A percentile compares a stretch with the other conserved stretches of the same genome.
phyloP scores from a whole-genome alignment of 2,329 filamentous ascomycete species.

The Ophiostoma himal-ulmi region DNA sequence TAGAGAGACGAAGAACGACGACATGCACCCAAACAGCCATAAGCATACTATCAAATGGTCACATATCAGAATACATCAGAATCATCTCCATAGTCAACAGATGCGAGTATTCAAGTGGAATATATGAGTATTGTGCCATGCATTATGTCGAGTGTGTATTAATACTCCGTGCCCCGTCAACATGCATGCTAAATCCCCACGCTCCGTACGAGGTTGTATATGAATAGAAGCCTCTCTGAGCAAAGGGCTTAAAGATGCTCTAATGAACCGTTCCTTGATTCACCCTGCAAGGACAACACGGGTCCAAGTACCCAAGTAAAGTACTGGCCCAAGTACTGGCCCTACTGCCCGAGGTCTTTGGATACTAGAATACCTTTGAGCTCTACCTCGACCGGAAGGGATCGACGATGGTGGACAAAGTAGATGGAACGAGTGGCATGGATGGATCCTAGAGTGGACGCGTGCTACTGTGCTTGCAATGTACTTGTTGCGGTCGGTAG shows the following conservation, averaged over 20 bases:
- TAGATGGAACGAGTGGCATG: background rate
- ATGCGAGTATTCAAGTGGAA: background rate
- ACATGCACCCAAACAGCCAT: background rate
- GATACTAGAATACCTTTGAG: background rate
- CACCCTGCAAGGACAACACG: constrained; percentile 8
- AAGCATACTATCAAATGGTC: background rate
- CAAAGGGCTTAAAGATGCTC: background rate
- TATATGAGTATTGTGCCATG: background rate
- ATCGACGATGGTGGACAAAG: background rate
- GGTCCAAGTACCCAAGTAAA: background rate
- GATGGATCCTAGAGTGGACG: constrained; percentile 5
- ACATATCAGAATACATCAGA: constrained; percentile 9
- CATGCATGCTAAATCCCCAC: constrained; percentile 9
- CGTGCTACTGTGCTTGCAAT: background rate
- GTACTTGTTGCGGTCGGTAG: background rate
- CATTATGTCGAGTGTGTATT: constrained; percentile 6
- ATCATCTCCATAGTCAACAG: background rate
- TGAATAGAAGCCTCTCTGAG: background rate
- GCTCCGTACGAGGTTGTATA: constrained; percentile 5
- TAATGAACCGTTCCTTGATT: constrained; percentile 7
- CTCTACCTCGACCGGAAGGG: background rate
- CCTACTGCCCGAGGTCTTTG: background rate
- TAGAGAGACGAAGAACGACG: background rate
- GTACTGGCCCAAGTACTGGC: too few species aligned
- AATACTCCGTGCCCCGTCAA: constrained; percentile 1